Conservation (phyloP, 1,139 yeast genomes). For the Candida neerlandica region DNA sequence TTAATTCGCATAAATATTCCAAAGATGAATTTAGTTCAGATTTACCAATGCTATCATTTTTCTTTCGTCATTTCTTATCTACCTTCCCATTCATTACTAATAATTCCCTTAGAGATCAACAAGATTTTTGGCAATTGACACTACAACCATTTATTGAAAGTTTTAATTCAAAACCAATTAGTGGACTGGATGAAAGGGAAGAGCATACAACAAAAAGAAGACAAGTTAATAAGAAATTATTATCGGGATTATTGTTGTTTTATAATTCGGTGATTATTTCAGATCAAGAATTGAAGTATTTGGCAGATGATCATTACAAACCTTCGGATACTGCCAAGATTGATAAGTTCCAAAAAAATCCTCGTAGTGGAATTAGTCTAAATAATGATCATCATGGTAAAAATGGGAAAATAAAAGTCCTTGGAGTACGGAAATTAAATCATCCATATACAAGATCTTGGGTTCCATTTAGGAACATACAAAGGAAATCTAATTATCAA, state of each 20-base stretch:
- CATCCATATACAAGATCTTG: conserved; percentile 20
- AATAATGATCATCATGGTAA: too few relatives aligned
- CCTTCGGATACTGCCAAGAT: conserved; percentile 56
- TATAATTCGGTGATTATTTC: conserved; percentile 78
- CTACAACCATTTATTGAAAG: conserved; percentile 81
- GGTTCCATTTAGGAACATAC: conserved; percentile 26
- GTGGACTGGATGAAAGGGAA: conserved; percentile 68
- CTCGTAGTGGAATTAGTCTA: conserved; percentile 3
- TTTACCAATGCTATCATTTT: conserved; percentile 69
- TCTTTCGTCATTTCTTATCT: conserved; percentile 60
- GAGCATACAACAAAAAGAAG: conserved; percentile 73
- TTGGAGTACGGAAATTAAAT: conserved; percentile 54
- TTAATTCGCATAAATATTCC: conserved; percentile 27
- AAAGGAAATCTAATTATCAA: conserved; percentile 40
- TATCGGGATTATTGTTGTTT: conserved; percentile 63
- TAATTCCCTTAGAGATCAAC: conserved; percentile 46
- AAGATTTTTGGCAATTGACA: conserved; percentile 72
- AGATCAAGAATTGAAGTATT: conserved; percentile 56
- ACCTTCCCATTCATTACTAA: conserved; percentile 75
- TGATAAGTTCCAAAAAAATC: conserved; percentile 33
- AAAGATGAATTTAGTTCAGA: conserved; percentile 22
- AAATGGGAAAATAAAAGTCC: conserved; percentile 57
- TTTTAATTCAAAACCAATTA: conserved; percentile 69
- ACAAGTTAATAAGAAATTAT: conserved; percentile 59
- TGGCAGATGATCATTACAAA: conserved; percentile 43